These are phyloP conservation scores for Vigna hirtella DNA, from an alignment of 306 rosid species.

Conservation along the genomic window DNA sequence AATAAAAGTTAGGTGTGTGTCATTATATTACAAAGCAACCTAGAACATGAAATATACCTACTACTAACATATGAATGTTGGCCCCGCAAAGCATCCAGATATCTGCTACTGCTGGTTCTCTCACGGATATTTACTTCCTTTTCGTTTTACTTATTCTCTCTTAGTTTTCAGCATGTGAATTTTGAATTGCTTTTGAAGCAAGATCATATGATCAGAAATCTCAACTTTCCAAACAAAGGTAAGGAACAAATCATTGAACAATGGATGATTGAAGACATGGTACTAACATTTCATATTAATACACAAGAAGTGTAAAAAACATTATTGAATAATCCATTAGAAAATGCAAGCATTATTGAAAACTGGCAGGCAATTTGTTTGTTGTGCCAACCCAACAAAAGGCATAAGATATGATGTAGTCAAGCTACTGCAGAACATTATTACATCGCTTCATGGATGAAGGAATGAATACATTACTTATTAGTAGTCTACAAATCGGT, in stretches of 20 bases:
- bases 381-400: slow-evolving; percentile 8
- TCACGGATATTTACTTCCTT: neutral
- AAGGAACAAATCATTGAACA: slow-evolving; percentile 47
- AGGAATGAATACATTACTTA: slow-evolving; percentile 3
- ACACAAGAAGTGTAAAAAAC: slow-evolving; percentile 10
- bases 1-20: slow-evolving; percentile 20
- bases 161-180: slow-evolving; percentile 31
- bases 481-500: neutral
- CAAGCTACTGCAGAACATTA: slow-evolving; percentile 13
- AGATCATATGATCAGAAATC: slow-evolving; percentile 44
- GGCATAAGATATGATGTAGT: neutral
- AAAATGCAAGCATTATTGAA: slow-evolving; percentile 38
- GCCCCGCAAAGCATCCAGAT: slow-evolving; percentile 16
- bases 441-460: slow-evolving; percentile 2
- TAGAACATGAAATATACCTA: slow-evolving; percentile 16
- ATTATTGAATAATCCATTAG: neutral
- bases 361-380: slow-evolving; percentile 30
- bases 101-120: slow-evolving; percentile 24
- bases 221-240: slow-evolving; percentile 39
- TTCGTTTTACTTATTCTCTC: neutral
- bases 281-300: slow-evolving; percentile 16
- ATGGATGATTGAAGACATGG: slow-evolving; percentile 30
- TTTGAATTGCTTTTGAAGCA: slow-evolving; percentile 46
- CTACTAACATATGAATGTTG: neutral
- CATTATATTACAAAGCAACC: slow-evolving; percentile 15